Evolutionary conservation across 164 flowering plant species (phyloP).

Genomic region (Kingdonia uniflora): DNA sequence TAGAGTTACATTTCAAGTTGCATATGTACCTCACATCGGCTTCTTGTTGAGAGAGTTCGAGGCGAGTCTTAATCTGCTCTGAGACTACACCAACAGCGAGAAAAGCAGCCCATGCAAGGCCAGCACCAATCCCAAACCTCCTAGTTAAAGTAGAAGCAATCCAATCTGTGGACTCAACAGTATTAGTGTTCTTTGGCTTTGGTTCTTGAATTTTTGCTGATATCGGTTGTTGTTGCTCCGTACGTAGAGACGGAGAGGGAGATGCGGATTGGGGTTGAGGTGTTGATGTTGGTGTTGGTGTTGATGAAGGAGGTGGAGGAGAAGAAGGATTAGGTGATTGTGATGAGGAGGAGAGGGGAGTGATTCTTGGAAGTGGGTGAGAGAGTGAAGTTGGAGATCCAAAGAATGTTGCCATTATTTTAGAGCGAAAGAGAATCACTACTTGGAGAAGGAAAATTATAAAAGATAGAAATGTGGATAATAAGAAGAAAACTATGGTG

Average conservation of each 20-base stretch:
- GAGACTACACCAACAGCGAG: conserved; percentile 75
- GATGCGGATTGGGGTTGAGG: conserved; percentile 1
- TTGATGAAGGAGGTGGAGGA: conserved; percentile 13
- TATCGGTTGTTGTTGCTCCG: conserved; percentile 20
- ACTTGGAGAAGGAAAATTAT: background rate
- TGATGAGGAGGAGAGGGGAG: conserved; percentile 34
- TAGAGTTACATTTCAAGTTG: background rate
- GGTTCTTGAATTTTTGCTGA: conserved; percentile 16
- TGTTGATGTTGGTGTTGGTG: conserved; percentile 18
- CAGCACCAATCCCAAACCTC: conserved; percentile 90
- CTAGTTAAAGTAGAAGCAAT: conserved; percentile 71
- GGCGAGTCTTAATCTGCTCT: conserved; percentile 77
- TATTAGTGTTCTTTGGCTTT: conserved; percentile 17
- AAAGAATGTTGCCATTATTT: conserved; percentile 45
- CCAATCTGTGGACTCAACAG: conserved; percentile 74
- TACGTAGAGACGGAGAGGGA: conserved; percentile 18
- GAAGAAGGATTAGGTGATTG: conserved; percentile 27
- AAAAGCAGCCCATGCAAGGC: conserved; percentile 85
- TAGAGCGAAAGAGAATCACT: conserved; percentile 1
- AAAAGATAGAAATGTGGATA: conserved; percentile 2
- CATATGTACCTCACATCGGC: conserved; percentile 49
- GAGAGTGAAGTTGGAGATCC: conserved; percentile 40
- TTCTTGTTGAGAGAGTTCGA: conserved; percentile 66
- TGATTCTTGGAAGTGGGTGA: conserved; percentile 32
- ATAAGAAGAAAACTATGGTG: background rate